These are phyloP conservation scores for Rhododendron ferrugineum DNA, from an alignment of 148 eudicot species.

Conservation along the genomic window DNA sequence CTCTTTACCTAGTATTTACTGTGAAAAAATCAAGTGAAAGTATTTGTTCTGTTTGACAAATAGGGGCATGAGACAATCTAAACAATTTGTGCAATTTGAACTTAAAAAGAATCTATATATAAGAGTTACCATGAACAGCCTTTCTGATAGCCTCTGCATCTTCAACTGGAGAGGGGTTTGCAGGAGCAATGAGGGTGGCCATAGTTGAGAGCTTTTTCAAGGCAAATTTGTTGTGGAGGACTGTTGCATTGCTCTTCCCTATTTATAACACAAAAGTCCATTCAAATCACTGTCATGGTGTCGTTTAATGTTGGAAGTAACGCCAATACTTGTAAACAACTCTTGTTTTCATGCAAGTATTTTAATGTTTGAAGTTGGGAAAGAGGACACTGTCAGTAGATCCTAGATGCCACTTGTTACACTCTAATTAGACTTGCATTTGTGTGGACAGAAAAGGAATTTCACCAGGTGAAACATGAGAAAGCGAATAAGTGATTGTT, in stretches of 20 bases:
- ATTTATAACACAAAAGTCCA: not conserved
- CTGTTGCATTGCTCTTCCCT: not conserved
- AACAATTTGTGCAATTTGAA: not conserved
- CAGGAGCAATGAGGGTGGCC: constrained; percentile 20
- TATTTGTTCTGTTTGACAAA: not conserved
- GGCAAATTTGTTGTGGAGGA: not conserved
- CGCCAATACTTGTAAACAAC: too few relatives aligned
- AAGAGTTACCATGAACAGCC: constrained; percentile 18
- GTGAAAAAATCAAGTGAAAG: not conserved
- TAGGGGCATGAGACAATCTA: not conserved
- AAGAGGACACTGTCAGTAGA: too few relatives aligned
- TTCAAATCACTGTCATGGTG: not conserved
- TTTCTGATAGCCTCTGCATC: constrained; percentile 26
- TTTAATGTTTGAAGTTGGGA: too few relatives aligned
- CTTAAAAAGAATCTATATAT: not conserved
- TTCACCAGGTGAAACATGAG: too few relatives aligned
- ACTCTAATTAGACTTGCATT: too few relatives aligned
- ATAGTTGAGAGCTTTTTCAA: not conserved
- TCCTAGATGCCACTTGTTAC: too few relatives aligned
- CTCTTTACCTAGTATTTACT: not conserved
- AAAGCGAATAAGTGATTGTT: not conserved
- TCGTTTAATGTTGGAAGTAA: too few relatives aligned
- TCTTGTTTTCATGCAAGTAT: too few relatives aligned
- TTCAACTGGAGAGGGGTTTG: constrained; percentile 11
- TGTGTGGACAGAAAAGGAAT: too few relatives aligned